phyloP scores from a whole-genome alignment of 192 early-diverging fungal species.

The Globomyces pollinis-pini region DNA sequence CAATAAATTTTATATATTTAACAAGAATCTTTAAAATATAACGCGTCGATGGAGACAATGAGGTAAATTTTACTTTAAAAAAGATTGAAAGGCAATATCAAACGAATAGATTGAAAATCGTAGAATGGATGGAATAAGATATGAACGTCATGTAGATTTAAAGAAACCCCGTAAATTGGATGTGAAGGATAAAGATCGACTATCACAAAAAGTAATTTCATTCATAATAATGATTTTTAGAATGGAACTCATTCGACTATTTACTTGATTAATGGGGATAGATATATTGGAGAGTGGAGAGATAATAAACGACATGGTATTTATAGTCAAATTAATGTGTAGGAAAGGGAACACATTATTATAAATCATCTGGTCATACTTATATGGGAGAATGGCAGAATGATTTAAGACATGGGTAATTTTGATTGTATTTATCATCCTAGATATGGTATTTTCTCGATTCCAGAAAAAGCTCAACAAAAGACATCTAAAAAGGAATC shows the following conservation, averaged over 20 bases:
- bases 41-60: no score
- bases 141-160: no score
- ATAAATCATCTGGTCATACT: constrained; percentile 31
- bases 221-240: no score
- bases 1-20: no score
- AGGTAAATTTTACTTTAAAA: no score
- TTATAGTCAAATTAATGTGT: background rate
- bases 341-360: constrained; percentile 53
- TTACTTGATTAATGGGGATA: constrained; percentile 51
- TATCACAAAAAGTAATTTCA: no score
- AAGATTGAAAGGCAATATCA: no score
- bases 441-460: constrained; percentile 48
- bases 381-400: constrained; percentile 53
- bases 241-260: constrained; percentile 47
- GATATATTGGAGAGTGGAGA: constrained; percentile 53
- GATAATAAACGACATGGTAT: constrained; percentile 45
- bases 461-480: constrained; percentile 10
- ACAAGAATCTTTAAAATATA: no score
- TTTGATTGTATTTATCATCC: no score
- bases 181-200: constrained; percentile 39
- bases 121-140: no score
- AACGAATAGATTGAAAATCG: no score
- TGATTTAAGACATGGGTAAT: constrained; percentile 41
- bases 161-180: constrained; percentile 2
- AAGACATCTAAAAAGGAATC: background rate